Evolutionary conservation across 148 eudicot species (phyloP), one percentile per base, ranked within the genome.

Genomic region (Euryodendron excelsum): DNA sequence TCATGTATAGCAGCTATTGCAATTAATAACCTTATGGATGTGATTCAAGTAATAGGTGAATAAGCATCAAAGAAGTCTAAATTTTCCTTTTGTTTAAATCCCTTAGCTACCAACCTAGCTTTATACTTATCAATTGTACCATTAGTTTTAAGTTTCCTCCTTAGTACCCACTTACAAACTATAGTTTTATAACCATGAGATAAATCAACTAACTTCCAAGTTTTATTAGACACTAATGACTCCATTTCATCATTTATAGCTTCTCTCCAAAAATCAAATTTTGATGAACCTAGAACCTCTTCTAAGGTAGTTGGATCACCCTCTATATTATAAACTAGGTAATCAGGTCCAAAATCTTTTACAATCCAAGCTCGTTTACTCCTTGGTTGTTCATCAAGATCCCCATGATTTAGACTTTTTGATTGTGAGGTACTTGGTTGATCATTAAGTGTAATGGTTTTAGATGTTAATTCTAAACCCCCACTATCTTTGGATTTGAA

Each of bases 181-280:
- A 71, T 71, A 17, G 25, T 3, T 13, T 44, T 48, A 17, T 10
- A 50, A 23, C 74, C 39, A 3, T 20, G 59, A 1, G 74, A 15
- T 15, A 71, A 27, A 14, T 71, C 48, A 10, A 48, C 74, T 50
- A 48, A 30, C 0, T 71, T 4, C 59, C 60, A 71, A 12, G n/a
- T 71, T 17, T 5, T 5, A 20, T 71, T 71, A 0, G 33, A 48
- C 5, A 17, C 3, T 0, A 71, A 8, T 2, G 56, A 71, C 2
- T 71, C 74, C 21, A 71, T 71, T 50, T 48, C 74, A 71, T 71
- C 74, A 25, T 71, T 48, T 3, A 71, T 15, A 12, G 34, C 37
- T 71, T 71, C 56, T 71, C 8, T 13, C 74, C 60, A 71, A 47
- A 71, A 25, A 0, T 23, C 59, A 1, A 36, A 25, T 28, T 71